Base-by-base conservation (phyloP, 257 asterid genomes). In the Nicotiana otophora region DNA sequence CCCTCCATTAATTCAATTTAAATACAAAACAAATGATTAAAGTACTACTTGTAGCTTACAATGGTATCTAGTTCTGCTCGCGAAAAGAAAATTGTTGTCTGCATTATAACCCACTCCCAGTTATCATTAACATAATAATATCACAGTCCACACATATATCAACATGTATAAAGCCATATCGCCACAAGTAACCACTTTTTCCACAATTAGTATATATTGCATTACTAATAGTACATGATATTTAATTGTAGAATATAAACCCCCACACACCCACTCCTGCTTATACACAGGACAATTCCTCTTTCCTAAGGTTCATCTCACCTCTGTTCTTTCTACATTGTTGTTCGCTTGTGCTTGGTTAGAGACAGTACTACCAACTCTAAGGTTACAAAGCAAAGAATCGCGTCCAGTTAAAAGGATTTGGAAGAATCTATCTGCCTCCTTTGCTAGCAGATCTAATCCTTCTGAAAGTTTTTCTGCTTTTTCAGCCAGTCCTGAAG, bases 331-430 rank as follows among this genome's bases (percentile, higher is more conserved):
- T 28, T 78, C 89, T 54, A 86, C 64, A 67, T 84, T 85, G 82
- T 58, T 76, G 83, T 78, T 84, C 72, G 30, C 70, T 69, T 84
- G 83, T 6, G 68, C 86, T 1, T 81, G 81, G 17, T 83, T 81
- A 20, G 85, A 75, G n/a, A 39, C 77, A 4, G 85, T 89, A 42
- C 90, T 16, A 54, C 77, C 92, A 58, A 88, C 82, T 90, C 97
- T 90, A 84, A 93, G 97, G 87, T 90, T 92, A 88, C 91, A 84
- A 3, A 95, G 94, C 84, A 93, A 88, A n/a, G 98, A 92, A 64
- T 92, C 93, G 0, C 97, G 95, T 28, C 99, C 99, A 0, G 81
- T 86, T 20, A 95, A 85, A 84, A 95, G 93, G 20, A 93, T 93
- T 78, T 89, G 92, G 89, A 95, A 95, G 86, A 95, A 93, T 72